Conservation (phyloP, 1,139 yeast species). For the Casaregolazyma lundiana region DNA sequence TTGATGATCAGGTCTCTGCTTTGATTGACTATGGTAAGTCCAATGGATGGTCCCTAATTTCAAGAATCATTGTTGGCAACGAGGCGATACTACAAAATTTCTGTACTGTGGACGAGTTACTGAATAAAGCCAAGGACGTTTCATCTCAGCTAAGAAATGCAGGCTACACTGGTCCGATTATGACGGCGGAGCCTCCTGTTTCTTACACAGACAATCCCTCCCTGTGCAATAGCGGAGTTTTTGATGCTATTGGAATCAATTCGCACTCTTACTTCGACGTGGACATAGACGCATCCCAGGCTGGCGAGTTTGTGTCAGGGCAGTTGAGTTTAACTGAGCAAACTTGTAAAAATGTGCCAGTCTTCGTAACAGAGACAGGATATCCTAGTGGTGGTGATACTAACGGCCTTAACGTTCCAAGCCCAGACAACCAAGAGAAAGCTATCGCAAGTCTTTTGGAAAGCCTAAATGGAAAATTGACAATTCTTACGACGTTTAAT, state of each 20-base stretch:
- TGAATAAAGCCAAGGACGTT: slow-evolving; percentile 59
- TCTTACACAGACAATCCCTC: slow-evolving; percentile 57
- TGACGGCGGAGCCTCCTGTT: slow-evolving; percentile 89
- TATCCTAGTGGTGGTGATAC: slow-evolving; percentile 72
- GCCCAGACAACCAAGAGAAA: slow-evolving; percentile 58
- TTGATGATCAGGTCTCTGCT: slow-evolving; percentile 54
- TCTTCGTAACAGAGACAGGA: slow-evolving; percentile 75
- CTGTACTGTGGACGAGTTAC: slow-evolving; percentile 54
- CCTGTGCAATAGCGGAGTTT: slow-evolving; percentile 60
- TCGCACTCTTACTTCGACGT: slow-evolving; percentile 82
- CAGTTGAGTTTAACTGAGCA: slow-evolving; percentile 53
- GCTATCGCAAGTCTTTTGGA: slow-evolving; percentile 63
- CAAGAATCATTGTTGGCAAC: slow-evolving; percentile 75
- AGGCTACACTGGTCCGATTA: slow-evolving; percentile 72
- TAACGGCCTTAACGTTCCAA: slow-evolving; percentile 72
- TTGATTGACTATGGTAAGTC: slow-evolving; percentile 43
- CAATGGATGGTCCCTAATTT: slow-evolving; percentile 64
- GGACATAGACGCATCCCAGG: slow-evolving; percentile 52
- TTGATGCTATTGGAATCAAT: slow-evolving; percentile 79
- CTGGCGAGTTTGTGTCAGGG: slow-evolving; percentile 68
- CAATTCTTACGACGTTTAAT: slow-evolving; percentile 67
- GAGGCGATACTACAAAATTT: slow-evolving; percentile 71
- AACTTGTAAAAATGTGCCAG: slow-evolving; percentile 37
- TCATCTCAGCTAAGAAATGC: slow-evolving; percentile 53
- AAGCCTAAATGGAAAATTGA: slow-evolving; percentile 49